Percentiles rank a stretch among this genome's conserved stretches.
Evolutionary conservation across 208 protist species (phyloP).

Genomic region (Leptomonas seymouri): DNA sequence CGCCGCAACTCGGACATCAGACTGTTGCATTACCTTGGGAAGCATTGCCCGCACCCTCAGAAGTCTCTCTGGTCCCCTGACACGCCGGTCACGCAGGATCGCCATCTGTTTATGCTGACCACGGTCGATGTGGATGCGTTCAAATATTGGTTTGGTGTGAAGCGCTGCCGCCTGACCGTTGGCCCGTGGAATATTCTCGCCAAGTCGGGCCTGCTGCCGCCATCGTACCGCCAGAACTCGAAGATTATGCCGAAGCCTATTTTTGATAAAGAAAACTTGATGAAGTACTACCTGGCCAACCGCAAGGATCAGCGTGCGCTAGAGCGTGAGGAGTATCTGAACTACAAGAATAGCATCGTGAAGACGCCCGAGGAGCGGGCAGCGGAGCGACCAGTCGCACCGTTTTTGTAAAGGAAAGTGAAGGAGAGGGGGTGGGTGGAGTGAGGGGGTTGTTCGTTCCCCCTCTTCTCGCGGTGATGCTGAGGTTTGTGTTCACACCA

Average conservation of each 20-base stretch:
- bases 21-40: conserved; percentile 90
- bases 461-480: too few species aligned
- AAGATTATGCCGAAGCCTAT: conserved; percentile 91
- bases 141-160: conserved; percentile 94
- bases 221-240: conserved; percentile 83
- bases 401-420: conserved; percentile 53
- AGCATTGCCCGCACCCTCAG: conserved; percentile 92
- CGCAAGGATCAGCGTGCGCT: conserved; percentile 66
- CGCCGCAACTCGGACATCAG: conserved; percentile 83
- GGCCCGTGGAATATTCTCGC: conserved; percentile 86
- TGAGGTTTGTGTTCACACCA: not conserved
- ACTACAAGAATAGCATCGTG: conserved; percentile 89
- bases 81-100: conserved; percentile 88
- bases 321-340: conserved; percentile 78
- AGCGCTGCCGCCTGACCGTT: conserved; percentile 81
- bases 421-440: not conserved
- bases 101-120: conserved; percentile 92
- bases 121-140: conserved; percentile 91
- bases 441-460: too few species aligned
- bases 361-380: conserved; percentile 78
- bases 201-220: conserved; percentile 85
- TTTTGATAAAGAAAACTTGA: conserved; percentile 91
- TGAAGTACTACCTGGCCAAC: conserved; percentile 89
- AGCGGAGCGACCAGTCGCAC: conserved; percentile 76
- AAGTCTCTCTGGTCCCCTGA: conserved; percentile 94